phyloP scores from a whole-genome alignment of 2,329 filamentous ascomycete species.

The Orbilia blumenaviensis region DNA sequence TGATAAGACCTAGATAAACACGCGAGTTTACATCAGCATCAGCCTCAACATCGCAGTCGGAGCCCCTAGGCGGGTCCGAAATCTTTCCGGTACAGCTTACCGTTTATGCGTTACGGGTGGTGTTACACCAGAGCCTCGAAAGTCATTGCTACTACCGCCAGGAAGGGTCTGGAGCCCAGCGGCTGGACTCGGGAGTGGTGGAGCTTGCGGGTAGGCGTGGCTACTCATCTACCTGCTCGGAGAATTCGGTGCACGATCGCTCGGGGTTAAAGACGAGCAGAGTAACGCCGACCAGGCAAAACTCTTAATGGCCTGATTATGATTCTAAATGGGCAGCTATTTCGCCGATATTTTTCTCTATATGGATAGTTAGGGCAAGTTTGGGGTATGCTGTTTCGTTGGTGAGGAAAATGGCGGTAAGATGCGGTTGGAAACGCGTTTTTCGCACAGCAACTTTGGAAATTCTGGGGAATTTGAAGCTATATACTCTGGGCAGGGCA shows the following conservation, averaged over 20 bases:
- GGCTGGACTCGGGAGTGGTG: slow-evolving; percentile 54
- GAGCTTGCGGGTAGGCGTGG: slow-evolving; percentile 53
- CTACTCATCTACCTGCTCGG: slow-evolving; percentile 50
- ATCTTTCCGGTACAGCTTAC: slow-evolving; percentile 34
- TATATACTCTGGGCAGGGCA: slow-evolving; percentile 53
- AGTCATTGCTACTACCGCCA: slow-evolving; percentile 36
- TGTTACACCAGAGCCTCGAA: slow-evolving; percentile 41
- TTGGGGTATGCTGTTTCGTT: slow-evolving; percentile 38
- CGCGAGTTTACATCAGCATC: slow-evolving; percentile 21
- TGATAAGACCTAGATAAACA: slow-evolving; percentile 44
- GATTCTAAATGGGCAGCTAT: slow-evolving; percentile 20
- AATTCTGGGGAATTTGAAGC: slow-evolving; percentile 50
- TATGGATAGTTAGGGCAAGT: slow-evolving; percentile 43
- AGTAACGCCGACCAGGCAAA: slow-evolving; percentile 28
- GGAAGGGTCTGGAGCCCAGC: slow-evolving; percentile 49
- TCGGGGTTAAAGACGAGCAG: slow-evolving; percentile 26
- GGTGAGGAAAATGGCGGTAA: slow-evolving; percentile 52
- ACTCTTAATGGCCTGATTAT: slow-evolving; percentile 21
- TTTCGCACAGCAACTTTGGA: slow-evolving; percentile 32
- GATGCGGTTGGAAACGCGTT: slow-evolving; percentile 54
- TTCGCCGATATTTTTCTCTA: slow-evolving; percentile 47
- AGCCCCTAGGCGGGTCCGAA: slow-evolving; percentile 7
- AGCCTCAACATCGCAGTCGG: neutral
- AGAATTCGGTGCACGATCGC: slow-evolving; percentile 37
- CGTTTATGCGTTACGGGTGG: slow-evolving; percentile 51